Conservation (phyloP, 345 rosid genomes). For the Mallotus nudiflorus region DNA sequence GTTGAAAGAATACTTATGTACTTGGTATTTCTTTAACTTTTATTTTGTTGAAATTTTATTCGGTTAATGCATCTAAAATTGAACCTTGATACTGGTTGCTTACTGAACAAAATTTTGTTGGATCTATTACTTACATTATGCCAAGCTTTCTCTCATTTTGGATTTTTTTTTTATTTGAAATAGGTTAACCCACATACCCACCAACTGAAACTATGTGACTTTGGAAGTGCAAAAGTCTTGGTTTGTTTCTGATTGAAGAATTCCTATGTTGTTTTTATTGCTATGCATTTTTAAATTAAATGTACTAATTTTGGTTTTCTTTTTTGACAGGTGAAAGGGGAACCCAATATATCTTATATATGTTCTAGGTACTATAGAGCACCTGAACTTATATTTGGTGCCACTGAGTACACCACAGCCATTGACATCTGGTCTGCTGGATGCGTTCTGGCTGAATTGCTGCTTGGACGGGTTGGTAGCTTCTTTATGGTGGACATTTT, state of each 20-base stretch:
- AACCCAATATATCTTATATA: constrained; percentile 55
- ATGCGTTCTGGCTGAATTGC: constrained; percentile 90
- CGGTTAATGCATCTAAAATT: too few species aligned
- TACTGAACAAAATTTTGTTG: too few species aligned
- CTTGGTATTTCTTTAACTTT: neutral
- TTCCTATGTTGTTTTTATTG: neutral
- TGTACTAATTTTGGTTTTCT: constrained; percentile 9
- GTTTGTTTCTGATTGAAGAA: constrained; percentile 38
- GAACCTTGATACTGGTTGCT: neutral
- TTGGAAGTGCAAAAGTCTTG: constrained; percentile 99
- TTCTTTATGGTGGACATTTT: neutral
- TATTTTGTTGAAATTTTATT: too few species aligned
- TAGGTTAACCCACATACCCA: constrained; percentile 98
- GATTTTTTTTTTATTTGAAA: constrained; percentile 9
- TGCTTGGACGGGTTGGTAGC: constrained; percentile 79
- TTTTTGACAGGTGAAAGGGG: constrained; percentile 81
- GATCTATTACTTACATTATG: neutral
- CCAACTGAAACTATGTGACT: constrained; percentile 92
- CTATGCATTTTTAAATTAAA: neutral
- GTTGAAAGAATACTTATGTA: neutral
- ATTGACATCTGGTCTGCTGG: constrained; percentile 99
- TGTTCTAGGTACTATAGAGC: constrained; percentile 95
- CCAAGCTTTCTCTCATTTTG: neutral
- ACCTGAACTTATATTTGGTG: constrained; percentile 97
- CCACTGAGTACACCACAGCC: constrained; percentile 92